Evolutionary conservation across 75 land plant species (phyloP), one percentile per base, ranked within the genome.

Genomic region (Picea sitchensis): DNA sequence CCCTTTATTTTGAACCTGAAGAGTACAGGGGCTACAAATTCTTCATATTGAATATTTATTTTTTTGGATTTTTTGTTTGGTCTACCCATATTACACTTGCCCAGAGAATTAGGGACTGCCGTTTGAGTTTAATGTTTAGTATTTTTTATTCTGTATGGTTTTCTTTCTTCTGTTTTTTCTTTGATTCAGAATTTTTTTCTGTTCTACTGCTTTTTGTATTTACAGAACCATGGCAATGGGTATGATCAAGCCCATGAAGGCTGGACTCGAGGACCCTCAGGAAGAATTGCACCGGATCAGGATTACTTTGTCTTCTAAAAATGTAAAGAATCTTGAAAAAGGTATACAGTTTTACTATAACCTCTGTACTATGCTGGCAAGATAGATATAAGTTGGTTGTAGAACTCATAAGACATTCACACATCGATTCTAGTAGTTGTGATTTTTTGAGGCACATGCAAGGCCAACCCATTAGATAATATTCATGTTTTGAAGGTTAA

Each of bases 241-340:
- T 5, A 80, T 80, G 51, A 86, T 93, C 84, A 93, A 93, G 83
- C 90, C 92, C 7, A 83, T 86, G 17, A 93, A 95, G 87, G 85
- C 84, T 7, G 96, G 98, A 17, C 44, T 90, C 30, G 96, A 93
- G 77, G 98, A 95, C 56, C 36, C 94, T 5, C 80, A 78, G 80
- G 92, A 90, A 82, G 79, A 76, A 60, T 78, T 85, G 57, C 93
- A 95, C 81, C 88, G 96, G 76, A 94, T 95, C 77, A 80, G 98
- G 12, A 95, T 95, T 73, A 95, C 98, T 47, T 91, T 95, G n/a
- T 90, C 96, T 20, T 94, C 96, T 8, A 93, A 93, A 86, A 91
- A 87, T 83, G 96, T 95, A 51, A 95, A 95, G 83, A 95, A 95
- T 72, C 92, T 95, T 8, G 98, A 95, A 81, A 95, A 95, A 86